Base-by-base conservation (phyloP, 2,329 filamentous ascomycete species). In the Colletotrichum liaoningense region DNA sequence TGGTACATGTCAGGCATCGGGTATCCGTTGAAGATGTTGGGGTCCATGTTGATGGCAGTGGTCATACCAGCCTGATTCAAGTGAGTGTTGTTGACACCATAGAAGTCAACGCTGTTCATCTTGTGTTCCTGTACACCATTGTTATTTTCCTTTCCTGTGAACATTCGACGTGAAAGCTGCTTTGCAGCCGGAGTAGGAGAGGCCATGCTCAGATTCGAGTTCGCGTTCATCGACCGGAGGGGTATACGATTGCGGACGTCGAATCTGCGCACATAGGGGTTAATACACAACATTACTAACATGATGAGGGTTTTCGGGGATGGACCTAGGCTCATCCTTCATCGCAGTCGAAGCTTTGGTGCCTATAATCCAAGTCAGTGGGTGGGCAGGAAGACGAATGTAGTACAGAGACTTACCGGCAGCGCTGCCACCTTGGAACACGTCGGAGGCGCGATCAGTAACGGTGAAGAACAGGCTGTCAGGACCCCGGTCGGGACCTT, bases 141-240 rank as follows among this genome's bases (percentile, higher is more conserved):
- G 66, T 76, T 76, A 75, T 82, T 83, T 74, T 83, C 81, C 63
- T 83, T 82, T 57, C 78, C 79, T 56, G 64, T 67, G 65, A 77
- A 79, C 9, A 73, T 74, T 9, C 73, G 74, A 42, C 74, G 57
- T 30, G 78, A 58, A 3, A 76, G 74, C 9, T 79, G 76, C 72
- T 81, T 82, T 28, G 78, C 67, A 26, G 71, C 69, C n/a, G 77
- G 72, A 9, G 75, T 79, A 3, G 81, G 76, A 24, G 80, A 79
- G 4, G 55, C 67, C 67, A 73, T 56, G 30, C 77, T 77, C 38
- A 84, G 75, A 70, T 83, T 85, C 19, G 84, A 80, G 63, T 84
- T 83, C 11, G 83, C 80, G 42, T 73, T 73, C 42, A 86, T 78
- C 5, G 80, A 78, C 24, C 83, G 82, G 42, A 85, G 76, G 22